Evolutionary conservation across 768 basidiomycete genomes (phyloP).

Genomic region (Naematelia aurantialba): DNA sequence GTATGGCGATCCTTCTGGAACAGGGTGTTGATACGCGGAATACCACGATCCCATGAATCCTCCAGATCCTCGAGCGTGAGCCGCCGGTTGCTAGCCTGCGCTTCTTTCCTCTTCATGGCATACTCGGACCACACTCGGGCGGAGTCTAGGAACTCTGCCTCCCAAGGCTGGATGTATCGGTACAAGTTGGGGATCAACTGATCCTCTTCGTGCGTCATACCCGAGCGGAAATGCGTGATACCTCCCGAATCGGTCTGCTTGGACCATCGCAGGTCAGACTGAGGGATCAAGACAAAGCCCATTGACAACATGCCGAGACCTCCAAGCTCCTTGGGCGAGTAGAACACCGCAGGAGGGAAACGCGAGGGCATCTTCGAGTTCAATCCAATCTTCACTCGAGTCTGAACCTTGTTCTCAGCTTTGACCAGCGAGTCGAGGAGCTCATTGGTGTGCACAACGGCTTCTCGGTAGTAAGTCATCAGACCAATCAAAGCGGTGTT

Average conservation of each 20-base stretch:
- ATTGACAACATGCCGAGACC: conserved; percentile 99
- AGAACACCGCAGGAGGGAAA: conserved; percentile 85
- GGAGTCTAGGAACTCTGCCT: conserved; percentile 94
- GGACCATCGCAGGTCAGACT: conserved; percentile 94
- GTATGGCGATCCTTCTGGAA: conserved; percentile 99
- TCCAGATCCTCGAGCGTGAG: conserved; percentile 96
- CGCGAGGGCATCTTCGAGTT: conserved; percentile 99
- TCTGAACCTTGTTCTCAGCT: conserved; percentile 99
- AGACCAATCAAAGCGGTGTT: conserved; percentile 83
- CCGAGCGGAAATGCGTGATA: conserved; percentile 98
- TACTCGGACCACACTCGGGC: conserved; percentile 99
- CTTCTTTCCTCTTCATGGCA: conserved; percentile 98
- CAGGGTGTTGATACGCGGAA: conserved; percentile 85
- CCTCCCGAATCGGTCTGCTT: conserved; percentile 96
- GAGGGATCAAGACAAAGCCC: conserved; percentile 98
- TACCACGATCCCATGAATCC: conserved; percentile 97
- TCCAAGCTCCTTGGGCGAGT: conserved; percentile 96
- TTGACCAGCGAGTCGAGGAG: conserved; percentile 93
- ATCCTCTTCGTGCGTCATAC: conserved; percentile 72
- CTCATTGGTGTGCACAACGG: conserved; percentile 95
- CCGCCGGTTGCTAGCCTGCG: conserved; percentile 96
- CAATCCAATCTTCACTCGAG: conserved; percentile 97
- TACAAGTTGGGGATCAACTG: conserved; percentile 89
- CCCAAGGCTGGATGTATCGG: conserved; percentile 95
- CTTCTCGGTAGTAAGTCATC: conserved; percentile 98